A percentile compares a stretch with the other conserved stretches of the same genome.
These are phyloP conservation scores for Syzygium syzygioides DNA, from an alignment of 441 rosid genomes.

Conservation along the genomic window DNA sequence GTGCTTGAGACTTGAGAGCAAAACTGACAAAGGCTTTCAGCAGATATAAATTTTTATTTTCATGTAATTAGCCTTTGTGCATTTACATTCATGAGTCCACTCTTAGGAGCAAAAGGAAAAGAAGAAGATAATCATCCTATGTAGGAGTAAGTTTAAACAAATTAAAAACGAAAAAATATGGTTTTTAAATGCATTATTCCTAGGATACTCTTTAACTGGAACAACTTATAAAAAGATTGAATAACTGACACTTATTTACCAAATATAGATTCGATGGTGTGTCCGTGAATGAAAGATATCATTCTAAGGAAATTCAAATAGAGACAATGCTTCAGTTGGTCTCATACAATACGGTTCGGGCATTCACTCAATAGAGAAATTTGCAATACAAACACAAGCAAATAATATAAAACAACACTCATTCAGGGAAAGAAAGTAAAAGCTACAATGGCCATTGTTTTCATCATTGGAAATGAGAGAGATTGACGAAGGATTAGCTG, in stretches of 20 bases:
- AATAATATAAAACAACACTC: too few species aligned
- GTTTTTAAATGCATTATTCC: neutral
- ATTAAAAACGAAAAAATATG: neutral
- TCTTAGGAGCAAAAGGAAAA: neutral
- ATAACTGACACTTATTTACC: neutral
- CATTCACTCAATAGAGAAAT: neutral
- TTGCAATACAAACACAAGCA: neutral
- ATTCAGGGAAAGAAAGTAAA: neutral
- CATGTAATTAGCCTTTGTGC: neutral
- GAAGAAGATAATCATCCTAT: neutral
- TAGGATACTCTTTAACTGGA: neutral
- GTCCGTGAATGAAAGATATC: neutral
- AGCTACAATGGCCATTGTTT: neutral
- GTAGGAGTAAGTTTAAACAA: neutral
- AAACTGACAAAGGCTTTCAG: too few species aligned
- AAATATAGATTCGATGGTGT: neutral
- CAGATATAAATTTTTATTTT: too few species aligned
- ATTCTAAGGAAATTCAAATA: too few species aligned
- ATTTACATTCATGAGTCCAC: neutral
- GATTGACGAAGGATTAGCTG: neutral
- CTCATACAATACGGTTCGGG: accelerated
- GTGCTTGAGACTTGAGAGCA: too few species aligned
- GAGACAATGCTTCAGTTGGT: neutral
- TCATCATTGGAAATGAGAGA: neutral
- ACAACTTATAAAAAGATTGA: neutral